Base-by-base conservation (phyloP, 2,329 filamentous ascomycete species). In the Colletotrichum aenigma region DNA sequence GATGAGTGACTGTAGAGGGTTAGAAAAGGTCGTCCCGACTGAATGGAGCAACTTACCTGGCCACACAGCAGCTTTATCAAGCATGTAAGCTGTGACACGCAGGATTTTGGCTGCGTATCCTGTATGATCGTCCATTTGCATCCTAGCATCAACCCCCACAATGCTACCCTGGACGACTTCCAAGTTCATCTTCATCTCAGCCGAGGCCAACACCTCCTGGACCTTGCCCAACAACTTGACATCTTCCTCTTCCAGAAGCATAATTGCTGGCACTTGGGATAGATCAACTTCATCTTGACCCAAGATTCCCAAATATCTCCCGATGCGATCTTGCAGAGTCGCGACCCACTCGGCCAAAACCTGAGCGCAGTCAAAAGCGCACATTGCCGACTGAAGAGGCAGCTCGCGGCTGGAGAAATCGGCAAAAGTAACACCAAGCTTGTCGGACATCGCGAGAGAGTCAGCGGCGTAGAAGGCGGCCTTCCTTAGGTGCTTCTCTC, bases 381-480 rank as follows among this genome's bases (percentile, higher is more conserved):
- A 98, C 88, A 98, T 93, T 2, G 96, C 95, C 16, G 95, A 96
- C 82, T 98, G 96, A 52, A 98, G 91, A 0, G 97, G 96, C 15
- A 98, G 89, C 81, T 98, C 96, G 60, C 95, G 91, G 69, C 94
- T 96, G 2, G 93, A 94, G 76, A 95, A 93, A 77, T 98, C 96
- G 9, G 94, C 93, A 85, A 96, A 97, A 0, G 95, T 95, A 32
- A 96, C 92, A 1, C 95, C 95, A 15, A 97, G 90, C 81, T 94
- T 96, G 83, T 97, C 94, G 3, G 95, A 94, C 92, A 97, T 97
- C 32, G 93, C 92, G 10, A 99, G 90, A 1, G 96, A 98, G 83
- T 98, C 96, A 2, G 95, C 96, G 2, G 97, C 97, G 81, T 98
- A 98, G 82, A 96, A 97, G 0, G 96, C 97, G n/a, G 97, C 97